Base-by-base conservation (phyloP, 352 stramenopile genomes). In the Peronospora farinosa region DNA sequence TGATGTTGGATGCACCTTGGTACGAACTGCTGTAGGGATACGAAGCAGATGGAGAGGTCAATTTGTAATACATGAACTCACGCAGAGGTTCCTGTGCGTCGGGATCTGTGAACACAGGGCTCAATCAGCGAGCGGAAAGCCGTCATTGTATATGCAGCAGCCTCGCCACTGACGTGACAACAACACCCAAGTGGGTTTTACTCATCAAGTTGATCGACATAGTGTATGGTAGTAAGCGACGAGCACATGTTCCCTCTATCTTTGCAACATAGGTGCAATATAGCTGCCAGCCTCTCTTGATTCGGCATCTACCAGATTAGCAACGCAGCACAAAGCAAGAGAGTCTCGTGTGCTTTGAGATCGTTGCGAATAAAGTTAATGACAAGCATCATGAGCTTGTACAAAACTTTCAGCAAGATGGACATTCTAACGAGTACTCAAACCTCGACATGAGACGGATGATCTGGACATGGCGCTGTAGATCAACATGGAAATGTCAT, bases 41-140 rank as follows among this genome's bases (percentile, higher is more conserved):
- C 94, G 92, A 12, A 98, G 69, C 43, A 92, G 27, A 40, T 88
- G 95, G 96, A 63, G 78, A 96, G 19, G 95, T 87, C 32, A 92
- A 98, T 33, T 93, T 84, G 79, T 98, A 98, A 70, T 98, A 99
- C 53, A 98, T 83, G 73, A 98, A 98, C 60, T 98, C 93, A 0
- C 84, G 60, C 15, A 87, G 88, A 58, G 98, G 21, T 77, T 77
- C 65, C 95, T 96, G 65, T 97, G 92, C 57, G 97, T 74, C 7
- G 98, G 6, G 98, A 74, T 21, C 97, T 78, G 43, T 92, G 73
- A 36, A 98, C 88, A 31, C 92, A 90, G 27, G 96, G 84, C 15
- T 96, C 93, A 39, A 98, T 92, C 1, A 98, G 69, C 31, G 73
- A 81, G 21, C 96, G 83, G 62, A 98, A 98, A 13, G 86, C 69